Percentiles rank a stretch among this genome's conserved stretches.
Conservation (phyloP, 257 asterid genomes). For the Scutellaria galericulata region DNA sequence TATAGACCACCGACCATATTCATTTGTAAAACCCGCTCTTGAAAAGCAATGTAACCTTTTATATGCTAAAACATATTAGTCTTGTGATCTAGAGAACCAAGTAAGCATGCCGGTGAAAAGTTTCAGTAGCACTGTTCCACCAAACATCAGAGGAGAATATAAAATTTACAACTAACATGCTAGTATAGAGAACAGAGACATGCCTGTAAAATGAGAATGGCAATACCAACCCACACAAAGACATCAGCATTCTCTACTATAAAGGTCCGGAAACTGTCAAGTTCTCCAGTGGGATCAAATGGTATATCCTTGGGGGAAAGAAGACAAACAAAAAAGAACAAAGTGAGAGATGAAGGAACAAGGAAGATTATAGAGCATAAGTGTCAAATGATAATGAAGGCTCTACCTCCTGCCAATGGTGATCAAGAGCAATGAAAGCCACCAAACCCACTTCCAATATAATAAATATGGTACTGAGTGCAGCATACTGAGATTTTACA, state of each 20-base stretch:
- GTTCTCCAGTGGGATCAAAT: constrained; percentile 83
- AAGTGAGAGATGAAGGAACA: constrained; percentile 28
- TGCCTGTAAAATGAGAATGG: constrained; percentile 71
- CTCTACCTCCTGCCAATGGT: constrained; percentile 76
- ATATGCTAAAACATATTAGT: not conserved
- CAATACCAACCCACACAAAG: constrained; percentile 73
- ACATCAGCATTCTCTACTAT: constrained; percentile 61
- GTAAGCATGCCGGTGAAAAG: constrained; percentile 4
- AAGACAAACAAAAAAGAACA: not conserved
- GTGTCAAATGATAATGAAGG: constrained; percentile 18
- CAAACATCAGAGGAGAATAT: not conserved
- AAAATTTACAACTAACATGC: constrained; percentile 26
- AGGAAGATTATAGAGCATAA: constrained; percentile 28
- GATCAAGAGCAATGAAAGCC: constrained; percentile 76
- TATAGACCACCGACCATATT: not conserved
- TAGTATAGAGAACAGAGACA: constrained; percentile 39
- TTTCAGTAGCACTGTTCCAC: not conserved
- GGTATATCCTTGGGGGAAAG: constrained; percentile 66
- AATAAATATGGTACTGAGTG: constrained; percentile 56
- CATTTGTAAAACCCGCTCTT: constrained; percentile 1
- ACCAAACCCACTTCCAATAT: constrained; percentile 67
- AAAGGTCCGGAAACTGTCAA: constrained; percentile 57
- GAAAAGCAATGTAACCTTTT: constrained; percentile 27
- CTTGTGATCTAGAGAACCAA: constrained; percentile 12
- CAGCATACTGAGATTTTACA: constrained; percentile 57